phyloP scores from a whole-genome alignment of 176 grass and related monocot genomes.

The Raddia distichophylla region DNA sequence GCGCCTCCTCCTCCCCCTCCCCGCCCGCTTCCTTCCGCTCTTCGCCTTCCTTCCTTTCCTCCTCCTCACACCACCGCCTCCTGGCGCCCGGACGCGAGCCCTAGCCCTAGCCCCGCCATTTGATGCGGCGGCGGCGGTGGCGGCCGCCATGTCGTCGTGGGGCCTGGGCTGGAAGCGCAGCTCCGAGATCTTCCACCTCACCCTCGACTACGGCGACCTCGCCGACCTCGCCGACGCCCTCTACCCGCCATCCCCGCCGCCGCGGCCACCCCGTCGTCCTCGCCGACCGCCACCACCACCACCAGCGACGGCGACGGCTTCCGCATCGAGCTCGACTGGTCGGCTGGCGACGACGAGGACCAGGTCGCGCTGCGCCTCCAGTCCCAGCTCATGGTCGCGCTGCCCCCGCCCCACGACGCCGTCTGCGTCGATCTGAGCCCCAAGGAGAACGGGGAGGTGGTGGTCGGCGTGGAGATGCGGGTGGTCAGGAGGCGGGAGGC shows the following conservation, averaged over 20 bases:
- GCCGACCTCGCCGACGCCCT: slow-evolving; percentile 38
- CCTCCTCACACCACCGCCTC: slow-evolving; percentile 31
- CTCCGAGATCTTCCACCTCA: slow-evolving; percentile 97
- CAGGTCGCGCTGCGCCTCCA: slow-evolving; percentile 88
- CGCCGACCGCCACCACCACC: slow-evolving; percentile 35
- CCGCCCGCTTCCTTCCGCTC: background rate
- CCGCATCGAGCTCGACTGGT: slow-evolving; percentile 92
- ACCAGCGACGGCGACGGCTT: slow-evolving; percentile 53
- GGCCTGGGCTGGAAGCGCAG: slow-evolving; percentile 97
- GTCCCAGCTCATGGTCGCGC: slow-evolving; percentile 92
- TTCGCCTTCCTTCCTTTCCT: background rate
- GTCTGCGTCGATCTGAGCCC: slow-evolving; percentile 68
- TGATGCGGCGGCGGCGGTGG: slow-evolving; percentile 48
- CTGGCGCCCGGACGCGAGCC: slow-evolving; percentile 28
- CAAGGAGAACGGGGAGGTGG: slow-evolving; percentile 21
- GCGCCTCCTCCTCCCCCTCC: background rate
- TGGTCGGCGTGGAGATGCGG: slow-evolving; percentile 68
- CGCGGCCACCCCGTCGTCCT: background rate
- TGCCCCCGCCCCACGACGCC: slow-evolving; percentile 76
- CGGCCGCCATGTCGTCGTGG: slow-evolving; percentile 86
- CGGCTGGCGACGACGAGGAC: slow-evolving; percentile 77
- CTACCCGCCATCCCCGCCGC: slow-evolving; percentile 8
- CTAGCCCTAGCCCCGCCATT: slow-evolving; percentile 48
- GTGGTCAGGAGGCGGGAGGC: slow-evolving; percentile 75
- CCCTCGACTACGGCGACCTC: slow-evolving; percentile 85